Base-by-base conservation (phyloP, 2,329 filamentous ascomycete genomes). In the Aspergillus nomiae region DNA sequence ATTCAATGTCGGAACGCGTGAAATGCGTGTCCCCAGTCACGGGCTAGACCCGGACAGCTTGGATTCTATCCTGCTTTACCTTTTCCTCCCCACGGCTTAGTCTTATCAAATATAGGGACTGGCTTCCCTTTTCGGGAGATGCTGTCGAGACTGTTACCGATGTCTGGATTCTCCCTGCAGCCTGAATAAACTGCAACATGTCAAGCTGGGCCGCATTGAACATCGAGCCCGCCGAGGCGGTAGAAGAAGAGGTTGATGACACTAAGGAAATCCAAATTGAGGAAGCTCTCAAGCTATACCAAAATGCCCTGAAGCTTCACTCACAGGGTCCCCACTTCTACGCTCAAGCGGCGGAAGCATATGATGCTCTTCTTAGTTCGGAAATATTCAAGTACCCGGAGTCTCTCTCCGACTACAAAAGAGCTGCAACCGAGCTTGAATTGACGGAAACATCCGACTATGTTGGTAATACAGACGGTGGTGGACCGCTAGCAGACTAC, bases 191-290 rank as follows among this genome's bases (percentile, higher is more conserved):
- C 54, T 59, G 63, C 67, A 74, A 51, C 63, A 84, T 84, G 83
- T 79, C 83, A 43, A 85, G 87, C 71, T 98, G 96, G 81, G 88
- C 90, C 72, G 92, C 94, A 59, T 89, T 97, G 78, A 99, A 99
- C 76, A 87, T 98, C 79, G 94, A 97, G 78, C 91, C 92, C 11
- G 95, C 97, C 80, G 92, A 96, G 73, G 92, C 92, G 62, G 83
- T 90, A 67, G 93, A 97, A 74, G 92, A 96, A 71, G 94, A 97
- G 78, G 83, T 97, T 73, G 95, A 99, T 76, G 93, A 95, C 72
- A 97, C 94, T 38, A 95, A 94, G 76, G 94, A 98, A 78, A 89
- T 99, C 58, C 94, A 97, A 84, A 94, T 98, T 73, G 95, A 99
- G 73, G 95, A 99, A 80, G 94, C 95, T 55, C 83, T 99, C 65